Base-by-base conservation (phyloP, 2,329 filamentous ascomycete species). In the Botryotinia narcissicola region DNA sequence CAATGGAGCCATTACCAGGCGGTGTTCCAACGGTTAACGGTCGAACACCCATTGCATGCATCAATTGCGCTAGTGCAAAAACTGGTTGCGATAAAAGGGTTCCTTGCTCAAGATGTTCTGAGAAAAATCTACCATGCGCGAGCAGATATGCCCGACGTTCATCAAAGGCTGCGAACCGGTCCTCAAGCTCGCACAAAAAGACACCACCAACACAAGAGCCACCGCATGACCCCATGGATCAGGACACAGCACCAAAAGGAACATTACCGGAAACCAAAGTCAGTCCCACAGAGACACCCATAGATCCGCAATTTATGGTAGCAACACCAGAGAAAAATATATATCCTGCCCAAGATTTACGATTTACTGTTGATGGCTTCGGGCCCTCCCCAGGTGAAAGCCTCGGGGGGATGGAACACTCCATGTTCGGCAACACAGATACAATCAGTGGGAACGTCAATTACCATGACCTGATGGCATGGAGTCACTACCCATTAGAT, bases 61-160 rank as follows among this genome's bases (percentile, higher is more conserved):
- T 83, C 61, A 85, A 85, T 74, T 87, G 86, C 73, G 84, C 85
- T 44, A 85, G 82, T 75, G 85, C 85, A 46, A 87, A 87, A 79
- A 86, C 85, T 3, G 85, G 84, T 12, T 87, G 86, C 73, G 85
- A 87, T 74, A 87, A 87, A 77, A 80, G 81, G 71, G 82, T 85
- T 1, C 85, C 85, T 0, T 87, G 86, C 75, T 82, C 83, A n/a
- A 81, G 85, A 72, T 87, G 86, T 73, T 79, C 82, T 9, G 84
- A 86, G 62, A 87, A 87, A 79, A 84, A 83, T 73, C 78, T 87
- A n/a, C 78, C 82, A 1, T 85, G 87, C 76, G 83, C 83, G 7
- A 84, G 85, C 3, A 82, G 87, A 22, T 88, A 85, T 78, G 86
- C 87, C 2, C 82, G 86, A 37, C 82, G 87, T 46, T 85, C 86